Conservation (phyloP, 2,329 filamentous ascomycete genomes). For the Aspergillus sp. region DNA sequence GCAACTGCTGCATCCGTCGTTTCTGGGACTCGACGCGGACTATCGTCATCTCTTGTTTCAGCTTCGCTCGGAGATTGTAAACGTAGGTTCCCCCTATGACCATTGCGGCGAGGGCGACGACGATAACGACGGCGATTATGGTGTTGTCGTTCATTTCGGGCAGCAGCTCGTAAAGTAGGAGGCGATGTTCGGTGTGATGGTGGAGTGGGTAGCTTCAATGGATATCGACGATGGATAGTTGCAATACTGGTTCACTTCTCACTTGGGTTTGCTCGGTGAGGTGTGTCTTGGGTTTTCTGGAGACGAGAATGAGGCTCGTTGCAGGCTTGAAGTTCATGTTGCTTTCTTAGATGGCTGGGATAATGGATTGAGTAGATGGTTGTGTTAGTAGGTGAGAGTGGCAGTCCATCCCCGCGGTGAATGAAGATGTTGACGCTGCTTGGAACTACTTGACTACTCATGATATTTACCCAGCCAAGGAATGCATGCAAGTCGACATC, state of each 20-base stretch:
- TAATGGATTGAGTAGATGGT: background rate
- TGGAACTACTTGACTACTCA: background rate
- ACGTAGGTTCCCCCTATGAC: background rate
- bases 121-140: slow-evolving; percentile 8
- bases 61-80: background rate
- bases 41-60: background rate
- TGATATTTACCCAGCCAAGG: background rate
- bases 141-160: slow-evolving; percentile 6
- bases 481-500: background rate
- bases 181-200: background rate
- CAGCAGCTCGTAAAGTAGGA: background rate
- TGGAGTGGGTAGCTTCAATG: background rate
- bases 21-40: background rate
- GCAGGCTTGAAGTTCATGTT: background rate
- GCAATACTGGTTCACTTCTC: background rate
- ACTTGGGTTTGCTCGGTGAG: background rate
- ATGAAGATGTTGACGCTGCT: background rate
- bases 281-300: background rate
- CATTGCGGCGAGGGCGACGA: slow-evolving; percentile 6
- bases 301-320: background rate
- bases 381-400: background rate
- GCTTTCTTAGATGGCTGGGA: background rate
- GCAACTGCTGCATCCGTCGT: background rate
- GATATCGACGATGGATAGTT: background rate
- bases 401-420: background rate